Evolutionary conservation across 1,284 basidiomycete genomes (phyloP).

Genomic region (Cutaneotrichosporon mucoides): DNA sequence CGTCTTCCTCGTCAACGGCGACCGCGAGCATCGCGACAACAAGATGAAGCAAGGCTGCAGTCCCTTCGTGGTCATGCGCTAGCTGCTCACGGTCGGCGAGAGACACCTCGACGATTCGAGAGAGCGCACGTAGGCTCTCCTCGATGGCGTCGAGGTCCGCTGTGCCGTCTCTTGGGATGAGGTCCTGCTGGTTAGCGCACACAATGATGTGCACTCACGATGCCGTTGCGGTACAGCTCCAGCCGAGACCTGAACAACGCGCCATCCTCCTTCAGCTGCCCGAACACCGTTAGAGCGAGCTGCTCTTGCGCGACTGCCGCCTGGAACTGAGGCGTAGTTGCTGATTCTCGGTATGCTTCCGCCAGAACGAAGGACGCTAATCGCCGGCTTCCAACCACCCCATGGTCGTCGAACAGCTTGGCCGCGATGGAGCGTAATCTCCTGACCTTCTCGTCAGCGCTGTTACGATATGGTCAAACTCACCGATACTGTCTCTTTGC

Average conservation of each 20-base stretch:
- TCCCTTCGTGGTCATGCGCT: neutral
- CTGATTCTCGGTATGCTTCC: neutral
- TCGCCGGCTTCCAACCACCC: constrained; percentile 17
- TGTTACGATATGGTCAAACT: neutral
- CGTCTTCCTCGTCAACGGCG: constrained; percentile 1
- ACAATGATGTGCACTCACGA: constrained; percentile 14
- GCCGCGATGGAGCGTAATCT: constrained; percentile 16
- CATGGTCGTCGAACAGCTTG: neutral
- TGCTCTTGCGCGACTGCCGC: neutral
- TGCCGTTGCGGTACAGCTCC: constrained; percentile 30
- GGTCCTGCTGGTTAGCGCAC: constrained; percentile 3
- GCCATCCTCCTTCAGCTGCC: constrained; percentile 14
- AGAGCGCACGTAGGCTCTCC: constrained; percentile 5
- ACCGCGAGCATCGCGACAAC: constrained; percentile 5
- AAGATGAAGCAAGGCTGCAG: neutral
- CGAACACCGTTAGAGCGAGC: constrained; percentile 4
- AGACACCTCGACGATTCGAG: neutral
- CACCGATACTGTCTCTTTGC: constrained; percentile 18
- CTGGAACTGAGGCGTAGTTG: constrained; percentile 1
- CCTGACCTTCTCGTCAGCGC: constrained; percentile 15
- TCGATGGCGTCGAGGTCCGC: constrained; percentile 7
- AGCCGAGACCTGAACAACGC: constrained; percentile 14
- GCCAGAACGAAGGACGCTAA: constrained; percentile 20
- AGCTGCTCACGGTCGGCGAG: neutral
- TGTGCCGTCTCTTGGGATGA: constrained; percentile 8